Percentiles rank a stretch among this genome's conserved stretches.
Conservation (phyloP, 2,329 filamentous ascomycete species). For the Amesomyces nigricolor region DNA sequence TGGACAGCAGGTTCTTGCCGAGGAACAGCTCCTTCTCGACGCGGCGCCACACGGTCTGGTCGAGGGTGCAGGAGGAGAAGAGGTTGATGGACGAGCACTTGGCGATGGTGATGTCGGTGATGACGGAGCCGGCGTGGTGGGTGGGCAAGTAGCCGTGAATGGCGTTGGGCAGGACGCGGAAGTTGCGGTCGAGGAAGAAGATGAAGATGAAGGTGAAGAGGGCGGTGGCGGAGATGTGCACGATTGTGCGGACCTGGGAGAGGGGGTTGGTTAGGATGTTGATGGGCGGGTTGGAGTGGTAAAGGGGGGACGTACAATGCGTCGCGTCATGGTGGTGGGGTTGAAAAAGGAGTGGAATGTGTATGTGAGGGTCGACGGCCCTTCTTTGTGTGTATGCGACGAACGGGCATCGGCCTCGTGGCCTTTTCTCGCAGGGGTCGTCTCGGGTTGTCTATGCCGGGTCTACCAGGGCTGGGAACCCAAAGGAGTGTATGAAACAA, state of each 20-base stretch:
- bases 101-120: conserved; percentile 77
- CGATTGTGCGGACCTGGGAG: conserved; percentile 57
- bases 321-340: conserved; percentile 28
- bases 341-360: background rate
- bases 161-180: conserved; percentile 75
- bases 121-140: conserved; percentile 76
- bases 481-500: background rate
- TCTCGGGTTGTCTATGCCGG: background rate
- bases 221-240: conserved; percentile 66
- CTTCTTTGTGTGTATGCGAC: background rate
- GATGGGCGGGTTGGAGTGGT: background rate
- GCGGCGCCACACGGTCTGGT: conserved; percentile 67
- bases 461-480: background rate
- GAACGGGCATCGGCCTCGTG: conserved; percentile 13
- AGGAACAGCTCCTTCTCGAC: conserved; percentile 88
- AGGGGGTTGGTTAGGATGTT: background rate
- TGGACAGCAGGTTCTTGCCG: conserved; percentile 64
- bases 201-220: conserved; percentile 64
- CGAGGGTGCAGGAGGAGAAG: conserved; percentile 70
- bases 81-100: conserved; percentile 70
- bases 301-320: conserved; percentile 26
- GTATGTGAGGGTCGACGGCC: conserved; percentile 6
- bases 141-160: conserved; percentile 83
- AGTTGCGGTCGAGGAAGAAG: conserved; percentile 81
- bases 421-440: background rate